Conservation (phyloP, 768 basidiomycete species). For the Mycena filopes region DNA sequence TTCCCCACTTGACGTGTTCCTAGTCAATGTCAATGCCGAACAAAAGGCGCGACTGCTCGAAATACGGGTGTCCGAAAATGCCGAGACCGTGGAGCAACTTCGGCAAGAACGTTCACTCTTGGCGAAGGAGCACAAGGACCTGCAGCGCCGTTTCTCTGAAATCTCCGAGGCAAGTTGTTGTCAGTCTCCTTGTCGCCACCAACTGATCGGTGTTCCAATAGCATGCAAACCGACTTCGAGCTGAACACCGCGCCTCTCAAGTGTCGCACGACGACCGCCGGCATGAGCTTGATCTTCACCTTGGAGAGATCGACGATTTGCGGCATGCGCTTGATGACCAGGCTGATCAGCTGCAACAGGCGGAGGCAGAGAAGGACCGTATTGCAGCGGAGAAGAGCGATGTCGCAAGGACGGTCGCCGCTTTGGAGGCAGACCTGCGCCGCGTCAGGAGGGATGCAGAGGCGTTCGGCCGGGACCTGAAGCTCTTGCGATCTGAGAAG, state of each 20-base stretch:
- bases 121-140: constrained; percentile 73
- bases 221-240: constrained; percentile 71
- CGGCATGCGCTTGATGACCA: constrained; percentile 71
- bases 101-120: constrained; percentile 82
- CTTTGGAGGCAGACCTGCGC: constrained; percentile 77
- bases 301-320: constrained; percentile 82
- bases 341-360: constrained; percentile 68
- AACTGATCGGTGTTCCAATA: constrained; percentile 37
- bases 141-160: constrained; percentile 75
- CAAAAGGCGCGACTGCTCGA: constrained; percentile 80
- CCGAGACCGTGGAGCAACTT: constrained; percentile 75
- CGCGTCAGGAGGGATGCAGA: constrained; percentile 83
- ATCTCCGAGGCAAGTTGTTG: constrained; percentile 67
- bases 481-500: constrained; percentile 72
- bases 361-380: constrained; percentile 72
- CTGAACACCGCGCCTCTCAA: constrained; percentile 69
- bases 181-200: background rate
- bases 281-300: constrained; percentile 77
- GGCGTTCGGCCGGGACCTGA: constrained; percentile 81
- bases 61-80: constrained; percentile 73
- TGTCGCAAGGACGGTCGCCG: constrained; percentile 72
- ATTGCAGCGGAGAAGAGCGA: constrained; percentile 71
- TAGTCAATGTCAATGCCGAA: constrained; percentile 74
- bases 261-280: constrained; percentile 77
- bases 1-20: constrained; percentile 16